Evolutionary conservation across 345 rosid genomes (phyloP).

Genomic region (Adansonia digitata): DNA sequence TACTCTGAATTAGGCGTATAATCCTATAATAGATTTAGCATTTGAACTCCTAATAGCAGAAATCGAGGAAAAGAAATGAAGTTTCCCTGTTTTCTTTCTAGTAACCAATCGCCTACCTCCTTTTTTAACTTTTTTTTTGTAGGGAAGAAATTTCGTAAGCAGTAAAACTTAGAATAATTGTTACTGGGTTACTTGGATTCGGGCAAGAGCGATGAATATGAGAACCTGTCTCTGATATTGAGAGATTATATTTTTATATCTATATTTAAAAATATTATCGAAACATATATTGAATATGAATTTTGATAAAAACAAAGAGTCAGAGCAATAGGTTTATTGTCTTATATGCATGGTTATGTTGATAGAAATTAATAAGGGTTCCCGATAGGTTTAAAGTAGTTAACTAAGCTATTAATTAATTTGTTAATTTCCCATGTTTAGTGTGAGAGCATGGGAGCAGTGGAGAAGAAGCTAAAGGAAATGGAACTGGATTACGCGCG

Average conservation of each 20-base stretch:
- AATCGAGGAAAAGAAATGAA: not conserved
- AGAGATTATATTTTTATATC: too few species aligned
- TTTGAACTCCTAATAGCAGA: not conserved
- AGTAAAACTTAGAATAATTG: not conserved
- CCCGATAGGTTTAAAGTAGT: not conserved
- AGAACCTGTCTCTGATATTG: too few species aligned
- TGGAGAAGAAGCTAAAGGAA: slow-evolving; percentile 44
- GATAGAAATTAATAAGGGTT: not conserved
- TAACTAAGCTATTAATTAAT: not conserved
- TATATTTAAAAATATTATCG: too few species aligned
- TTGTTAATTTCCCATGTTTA: slow-evolving; percentile 18
- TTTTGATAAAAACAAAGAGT: too few species aligned
- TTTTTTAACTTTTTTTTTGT: not conserved
- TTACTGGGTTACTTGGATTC: too few species aligned
- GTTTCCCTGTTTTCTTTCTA: not conserved
- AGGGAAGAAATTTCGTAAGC: not conserved
- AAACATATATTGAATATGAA: too few species aligned
- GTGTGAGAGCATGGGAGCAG: slow-evolving; percentile 81
- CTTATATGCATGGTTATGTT: not conserved
- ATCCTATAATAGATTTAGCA: too few species aligned
- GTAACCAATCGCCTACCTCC: not conserved
- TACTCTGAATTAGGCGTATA: too few species aligned
- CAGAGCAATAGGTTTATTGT: too few species aligned
- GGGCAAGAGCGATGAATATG: too few species aligned
- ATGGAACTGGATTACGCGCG: slow-evolving; percentile 38